phyloP scores from a whole-genome alignment of 768 basidiomycete genomes.

The Leucocoprinus birnbaumii region DNA sequence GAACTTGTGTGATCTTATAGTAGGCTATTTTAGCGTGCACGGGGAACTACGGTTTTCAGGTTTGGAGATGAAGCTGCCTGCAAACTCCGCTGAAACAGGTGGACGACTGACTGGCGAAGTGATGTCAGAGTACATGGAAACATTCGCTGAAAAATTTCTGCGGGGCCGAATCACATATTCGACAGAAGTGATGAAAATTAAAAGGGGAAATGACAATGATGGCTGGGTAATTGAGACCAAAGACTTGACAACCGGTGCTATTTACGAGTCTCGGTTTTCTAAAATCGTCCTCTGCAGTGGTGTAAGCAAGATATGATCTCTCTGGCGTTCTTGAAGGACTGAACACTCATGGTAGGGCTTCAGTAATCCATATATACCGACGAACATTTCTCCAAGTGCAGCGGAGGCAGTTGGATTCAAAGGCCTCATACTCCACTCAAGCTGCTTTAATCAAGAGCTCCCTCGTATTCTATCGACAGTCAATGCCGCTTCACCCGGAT shows the following conservation, averaged over 20 bases:
- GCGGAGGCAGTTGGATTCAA: conserved; percentile 37
- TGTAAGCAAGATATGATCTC: conserved; percentile 16
- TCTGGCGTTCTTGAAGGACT: conserved; percentile 1
- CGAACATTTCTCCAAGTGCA: conserved; percentile 28
- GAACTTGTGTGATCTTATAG: not conserved
- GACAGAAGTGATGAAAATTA: conserved; percentile 45
- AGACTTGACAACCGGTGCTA: conserved; percentile 16
- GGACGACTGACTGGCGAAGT: conserved; percentile 44
- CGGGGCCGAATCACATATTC: conserved; percentile 18
- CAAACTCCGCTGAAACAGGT: conserved; percentile 21
- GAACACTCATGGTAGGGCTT: conserved; percentile 47
- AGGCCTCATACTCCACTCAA: conserved; percentile 52
- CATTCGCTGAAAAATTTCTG: conserved; percentile 39
- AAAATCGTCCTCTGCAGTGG: conserved; percentile 10
- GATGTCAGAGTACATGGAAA: conserved; percentile 44
- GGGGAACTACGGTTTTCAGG: conserved; percentile 53
- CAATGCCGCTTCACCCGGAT: conserved; percentile 17
- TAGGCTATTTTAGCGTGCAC: conserved; percentile 36
- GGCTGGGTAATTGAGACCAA: conserved; percentile 46
- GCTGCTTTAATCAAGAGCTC: conserved; percentile 37
- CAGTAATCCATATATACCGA: conserved; percentile 46
- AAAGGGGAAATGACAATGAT: conserved; percentile 18
- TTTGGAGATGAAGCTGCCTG: conserved; percentile 39
- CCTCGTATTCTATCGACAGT: conserved; percentile 36
- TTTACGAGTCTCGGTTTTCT: conserved; percentile 7